A percentile compares a stretch with the other conserved stretches of the same genome.
phyloP scores from a whole-genome alignment of 2,329 filamentous ascomycete genomes.

The Periconia digitata region DNA sequence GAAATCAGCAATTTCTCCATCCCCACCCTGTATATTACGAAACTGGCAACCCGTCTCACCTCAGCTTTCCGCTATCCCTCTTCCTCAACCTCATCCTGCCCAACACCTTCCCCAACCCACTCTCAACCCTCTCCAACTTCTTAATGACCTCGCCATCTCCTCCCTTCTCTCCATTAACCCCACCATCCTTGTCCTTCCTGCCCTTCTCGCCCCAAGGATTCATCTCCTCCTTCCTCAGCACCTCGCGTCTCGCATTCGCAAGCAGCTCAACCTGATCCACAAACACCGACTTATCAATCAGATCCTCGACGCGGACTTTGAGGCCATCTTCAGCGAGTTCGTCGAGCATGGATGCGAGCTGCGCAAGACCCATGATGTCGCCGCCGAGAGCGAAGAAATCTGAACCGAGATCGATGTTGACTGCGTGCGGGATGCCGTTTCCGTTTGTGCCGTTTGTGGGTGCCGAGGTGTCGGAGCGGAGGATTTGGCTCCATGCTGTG shows the following conservation, averaged over 20 bases:
- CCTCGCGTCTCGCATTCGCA: slow-evolving; percentile 26
- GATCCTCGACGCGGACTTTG: slow-evolving; percentile 31
- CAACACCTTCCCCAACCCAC: slow-evolving; percentile 12
- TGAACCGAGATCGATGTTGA: slow-evolving; percentile 23
- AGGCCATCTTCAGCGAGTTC: slow-evolving; percentile 27
- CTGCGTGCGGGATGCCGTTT: slow-evolving; percentile 22
- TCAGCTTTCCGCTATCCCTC: slow-evolving; percentile 14
- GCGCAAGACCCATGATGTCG: slow-evolving; percentile 38
- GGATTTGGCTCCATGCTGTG: slow-evolving; percentile 33
- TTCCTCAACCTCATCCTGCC: slow-evolving; percentile 22
- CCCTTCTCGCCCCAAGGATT: slow-evolving; percentile 36
- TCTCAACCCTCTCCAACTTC: slow-evolving; percentile 19
- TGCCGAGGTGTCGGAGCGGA: slow-evolving; percentile 12
- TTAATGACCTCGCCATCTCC: background rate
- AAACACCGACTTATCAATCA: slow-evolving; percentile 34
- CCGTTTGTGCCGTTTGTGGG: background rate
- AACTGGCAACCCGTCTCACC: no score
- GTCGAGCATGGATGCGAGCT: slow-evolving; percentile 32
- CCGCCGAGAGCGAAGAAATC: slow-evolving; percentile 39
- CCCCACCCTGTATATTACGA: no score
- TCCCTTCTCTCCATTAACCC: slow-evolving; percentile 1
- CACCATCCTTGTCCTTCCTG: slow-evolving; percentile 2
- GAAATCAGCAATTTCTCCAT: no score
- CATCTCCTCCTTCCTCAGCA: slow-evolving; percentile 29
- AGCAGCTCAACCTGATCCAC: slow-evolving; percentile 32